These are phyloP conservation scores for Colletotrichum euphorbiae DNA, from an alignment of 2,329 filamentous ascomycete species.

Conservation along the genomic window DNA sequence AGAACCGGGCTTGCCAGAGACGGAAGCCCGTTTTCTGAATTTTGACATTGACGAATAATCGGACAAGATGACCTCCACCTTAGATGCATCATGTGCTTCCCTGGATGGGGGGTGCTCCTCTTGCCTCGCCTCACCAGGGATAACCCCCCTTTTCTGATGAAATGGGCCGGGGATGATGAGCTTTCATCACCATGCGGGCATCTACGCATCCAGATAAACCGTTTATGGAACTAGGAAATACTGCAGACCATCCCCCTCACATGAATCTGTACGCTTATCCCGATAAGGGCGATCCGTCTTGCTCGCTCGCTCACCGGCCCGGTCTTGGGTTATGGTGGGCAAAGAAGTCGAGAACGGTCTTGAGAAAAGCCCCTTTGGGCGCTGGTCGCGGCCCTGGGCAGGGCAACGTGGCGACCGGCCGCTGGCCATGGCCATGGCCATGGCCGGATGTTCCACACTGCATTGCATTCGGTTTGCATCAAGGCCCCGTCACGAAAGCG, in stretches of 20 bases:
- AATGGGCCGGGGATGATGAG: neutral
- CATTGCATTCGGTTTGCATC: conserved; percentile 37
- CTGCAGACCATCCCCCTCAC: conserved; percentile 43
- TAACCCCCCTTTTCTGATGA: neutral
- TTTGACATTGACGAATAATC: conserved; percentile 27
- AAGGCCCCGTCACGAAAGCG: conserved; percentile 8
- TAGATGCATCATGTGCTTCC: conserved; percentile 19
- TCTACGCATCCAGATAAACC: conserved; percentile 7
- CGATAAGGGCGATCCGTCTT: neutral
- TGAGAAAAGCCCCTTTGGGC: conserved; percentile 17
- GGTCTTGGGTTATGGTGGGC: conserved; percentile 18
- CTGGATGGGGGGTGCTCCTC: conserved; percentile 4
- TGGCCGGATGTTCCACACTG: conserved; percentile 35
- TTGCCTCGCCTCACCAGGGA: conserved; percentile 20
- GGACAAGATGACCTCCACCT: neutral
- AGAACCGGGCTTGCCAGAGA: conserved; percentile 18
- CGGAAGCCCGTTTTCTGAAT: conserved; percentile 29
- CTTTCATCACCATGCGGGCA: conserved; percentile 13
- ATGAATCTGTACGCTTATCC: conserved; percentile 38
- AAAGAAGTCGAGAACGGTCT: conserved; percentile 8
- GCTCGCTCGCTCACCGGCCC: conserved; percentile 18
- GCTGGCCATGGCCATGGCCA: conserved; percentile 37
- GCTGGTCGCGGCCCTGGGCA: conserved; percentile 32
- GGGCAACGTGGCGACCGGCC: conserved; percentile 41
- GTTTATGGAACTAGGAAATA: conserved; percentile 36